phyloP scores from a whole-genome alignment of 768 basidiomycete species.

The Leccinellum luteum region DNA sequence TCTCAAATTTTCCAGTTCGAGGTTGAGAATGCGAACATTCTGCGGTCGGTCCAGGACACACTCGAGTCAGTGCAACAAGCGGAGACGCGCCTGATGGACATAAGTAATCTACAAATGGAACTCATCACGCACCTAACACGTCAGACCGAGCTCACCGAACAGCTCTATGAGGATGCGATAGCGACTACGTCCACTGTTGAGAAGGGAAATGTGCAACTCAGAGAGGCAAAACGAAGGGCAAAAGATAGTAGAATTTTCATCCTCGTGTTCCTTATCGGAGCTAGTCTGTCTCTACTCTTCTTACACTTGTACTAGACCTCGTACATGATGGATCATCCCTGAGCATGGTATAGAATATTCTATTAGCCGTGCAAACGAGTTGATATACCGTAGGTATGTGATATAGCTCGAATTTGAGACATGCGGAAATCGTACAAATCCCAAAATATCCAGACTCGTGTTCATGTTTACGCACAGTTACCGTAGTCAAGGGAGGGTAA shows the following conservation, averaged over 20 bases:
- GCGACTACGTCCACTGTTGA: slow-evolving; percentile 81
- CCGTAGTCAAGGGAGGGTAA: slow-evolving; percentile 3
- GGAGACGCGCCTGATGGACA: slow-evolving; percentile 88
- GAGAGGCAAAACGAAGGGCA: slow-evolving; percentile 82
- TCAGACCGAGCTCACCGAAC: slow-evolving; percentile 91
- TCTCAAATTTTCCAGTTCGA: slow-evolving; percentile 94
- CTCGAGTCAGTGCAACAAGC: slow-evolving; percentile 89
- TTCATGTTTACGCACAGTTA: not conserved
- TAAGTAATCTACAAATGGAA: slow-evolving; percentile 90
- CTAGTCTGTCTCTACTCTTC: slow-evolving; percentile 88
- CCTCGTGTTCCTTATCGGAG: slow-evolving; percentile 87
- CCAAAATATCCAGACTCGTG: not conserved
- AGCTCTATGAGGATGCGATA: slow-evolving; percentile 93
- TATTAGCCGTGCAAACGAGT: not conserved
- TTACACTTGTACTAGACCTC: slow-evolving; percentile 79
- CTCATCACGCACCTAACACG: slow-evolving; percentile 81
- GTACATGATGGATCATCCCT: slow-evolving; percentile 3
- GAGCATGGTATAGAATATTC: slow-evolving; percentile 4
- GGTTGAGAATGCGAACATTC: slow-evolving; percentile 82
- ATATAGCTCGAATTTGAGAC: not conserved
- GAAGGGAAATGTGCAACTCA: slow-evolving; percentile 87
- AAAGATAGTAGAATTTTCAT: slow-evolving; percentile 89
- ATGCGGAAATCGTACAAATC: not conserved
- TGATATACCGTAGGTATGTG: not conserved
- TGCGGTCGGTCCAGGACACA: slow-evolving; percentile 81